Base-by-base conservation (phyloP, 805 yeast species). In the Ogataea nonfermentans region DNA sequence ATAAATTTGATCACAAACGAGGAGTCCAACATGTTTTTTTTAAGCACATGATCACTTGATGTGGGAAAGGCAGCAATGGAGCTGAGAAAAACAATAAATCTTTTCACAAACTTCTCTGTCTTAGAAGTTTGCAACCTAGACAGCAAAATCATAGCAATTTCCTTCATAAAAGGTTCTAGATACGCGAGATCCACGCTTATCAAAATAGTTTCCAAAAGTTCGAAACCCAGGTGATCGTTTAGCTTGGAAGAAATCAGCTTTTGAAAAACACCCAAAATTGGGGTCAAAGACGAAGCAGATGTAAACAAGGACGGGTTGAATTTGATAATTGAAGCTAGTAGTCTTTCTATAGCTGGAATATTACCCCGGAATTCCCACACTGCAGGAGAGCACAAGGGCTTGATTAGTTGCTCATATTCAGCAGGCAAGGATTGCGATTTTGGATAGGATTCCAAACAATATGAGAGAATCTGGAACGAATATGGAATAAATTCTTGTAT, bases 201-300 rank as follows among this genome's bases (percentile, higher is more conserved):
- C 29, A 91, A 61, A 34, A 93, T 80, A 3, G 73, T 66, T 57
- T 85, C 90, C 31, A 93, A 64, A 29, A 93, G 66, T 41, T 93
- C 98, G 61, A 93, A 84, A 2, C 97, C 98, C 53, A 78, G 74
- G 26, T 65, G 65, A 53, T 93, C 98, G 53, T 88, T 83, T 11
- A 79, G 73, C 49, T 83, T 84, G 0, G 97, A 87, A 1, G 96
- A 79, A 36, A 93, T 78, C 49, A 93, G 69, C 60, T 90, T 88
- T 66, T 95, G 99, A 70, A 87, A 95, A n/a, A 93, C 95, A 27
- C 99, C 99, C 28, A 93, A 68, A 22, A 93, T 75, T 3, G 97
- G 95, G 24, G 84, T 76, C n/a, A 79, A 64, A 8, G 66, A 53
- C 48, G 68, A 64, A 15, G 55, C 54, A 13, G 55, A 48, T 4